Percentiles rank a stretch among this genome's conserved stretches.
Evolutionary conservation across 345 rosid genomes (phyloP).

Genomic region (Kandelia obovata): DNA sequence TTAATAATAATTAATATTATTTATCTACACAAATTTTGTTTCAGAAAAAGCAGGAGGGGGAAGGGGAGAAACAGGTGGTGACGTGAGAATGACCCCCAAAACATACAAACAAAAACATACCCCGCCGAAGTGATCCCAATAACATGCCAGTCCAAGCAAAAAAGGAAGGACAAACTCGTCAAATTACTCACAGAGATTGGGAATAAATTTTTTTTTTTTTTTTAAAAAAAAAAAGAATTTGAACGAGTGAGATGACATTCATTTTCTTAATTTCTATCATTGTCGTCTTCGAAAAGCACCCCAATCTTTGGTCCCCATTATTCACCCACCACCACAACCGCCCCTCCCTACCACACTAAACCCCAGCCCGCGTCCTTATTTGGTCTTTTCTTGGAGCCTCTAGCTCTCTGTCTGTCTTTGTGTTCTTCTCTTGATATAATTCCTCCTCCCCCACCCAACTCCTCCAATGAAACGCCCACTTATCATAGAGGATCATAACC

Average conservation of each 20-base stretch:
- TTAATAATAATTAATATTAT: no score
- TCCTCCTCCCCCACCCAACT: neutral
- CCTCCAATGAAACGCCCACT: constrained; percentile 60
- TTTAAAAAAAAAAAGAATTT: no score
- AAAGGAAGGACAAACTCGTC: constrained; percentile 35
- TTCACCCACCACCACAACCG: constrained; percentile 2
- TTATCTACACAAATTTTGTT: no score
- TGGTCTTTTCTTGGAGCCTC: neutral
- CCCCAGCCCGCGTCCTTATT: neutral
- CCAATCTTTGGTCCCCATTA: constrained; percentile 28
- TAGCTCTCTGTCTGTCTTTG: neutral
- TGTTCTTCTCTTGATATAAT: neutral
- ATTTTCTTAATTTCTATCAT: constrained; percentile 19
- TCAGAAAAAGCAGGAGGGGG: no score
- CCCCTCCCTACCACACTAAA: constrained; percentile 10
- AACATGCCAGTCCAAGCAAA: neutral
- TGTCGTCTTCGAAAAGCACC: constrained; percentile 67
- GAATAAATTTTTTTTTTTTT: no score
- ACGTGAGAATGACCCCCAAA: no score
- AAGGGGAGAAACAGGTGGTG: no score
- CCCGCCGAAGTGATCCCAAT: neutral
- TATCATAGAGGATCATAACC: neutral
- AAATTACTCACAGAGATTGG: constrained; percentile 5
- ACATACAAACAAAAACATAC: neutral
- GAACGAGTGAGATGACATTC: constrained; percentile 17